Base-by-base conservation (phyloP, 139 green algal genomes). In the Auxenochlorella pyrenoidosa region DNA sequence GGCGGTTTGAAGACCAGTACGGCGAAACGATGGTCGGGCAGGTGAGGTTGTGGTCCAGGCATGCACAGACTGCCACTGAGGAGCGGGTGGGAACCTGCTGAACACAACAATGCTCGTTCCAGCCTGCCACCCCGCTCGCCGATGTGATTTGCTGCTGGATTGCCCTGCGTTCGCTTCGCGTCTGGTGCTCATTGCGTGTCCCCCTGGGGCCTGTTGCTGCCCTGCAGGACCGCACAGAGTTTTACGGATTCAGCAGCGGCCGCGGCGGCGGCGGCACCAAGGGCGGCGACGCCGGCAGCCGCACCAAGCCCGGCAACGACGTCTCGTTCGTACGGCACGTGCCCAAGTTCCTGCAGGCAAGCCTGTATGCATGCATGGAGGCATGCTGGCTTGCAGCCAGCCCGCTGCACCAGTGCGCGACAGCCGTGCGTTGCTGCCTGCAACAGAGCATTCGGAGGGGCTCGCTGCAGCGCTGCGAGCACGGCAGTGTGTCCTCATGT, bases 291-390 rank as follows among this genome's bases (percentile, higher is more conserved):
- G 89, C 83, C 73, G 88, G 51, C 36, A 65, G 82, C 43, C 75
- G 86, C 5, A 79, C 66, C 84, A 91, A 89, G 43, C 75, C 70
- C 10, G 90, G 88, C 30, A 63, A 65, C 5, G 87, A 96, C 72
- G 63, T 96, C 0, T 80, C 51, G 3, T 96, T 91, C 79, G 59
- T 92, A 21, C 86, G 92, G 3, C 91, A 95, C 24, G 86, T 96
- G 28, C 95, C 95, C 59, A 97, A 96, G 85, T 97, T 97, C 72
- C 87, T 97, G 65, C 93, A 97, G 77, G 84, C 63, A 34, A n/a
- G 63, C 47, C 47, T 54, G 47, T 54, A 18, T 54, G 47, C 47
- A 6, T 54, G 47, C 10, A 18, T 54, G 47, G 47, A 18, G 10
- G 47, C 47, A 10, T 10, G 10, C 8, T 54, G 47, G 47, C 47